A percentile compares a stretch with the other conserved stretches of the same genome.
These are phyloP conservation scores for Penicillium fuscoglaucum DNA, from an alignment of 2,329 filamentous ascomycete genomes.

Conservation along the genomic window DNA sequence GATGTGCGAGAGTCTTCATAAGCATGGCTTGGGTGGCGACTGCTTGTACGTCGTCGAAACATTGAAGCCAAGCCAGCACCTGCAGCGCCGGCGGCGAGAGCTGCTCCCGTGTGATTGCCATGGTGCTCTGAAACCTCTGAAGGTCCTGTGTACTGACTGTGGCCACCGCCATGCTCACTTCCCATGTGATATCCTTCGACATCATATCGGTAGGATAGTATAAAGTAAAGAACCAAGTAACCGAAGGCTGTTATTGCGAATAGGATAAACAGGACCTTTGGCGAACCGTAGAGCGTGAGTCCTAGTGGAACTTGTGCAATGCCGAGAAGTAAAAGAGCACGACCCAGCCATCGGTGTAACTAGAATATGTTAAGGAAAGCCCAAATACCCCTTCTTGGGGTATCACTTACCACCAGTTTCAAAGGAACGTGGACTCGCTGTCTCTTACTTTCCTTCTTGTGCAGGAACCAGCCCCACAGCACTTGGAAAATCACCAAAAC, in stretches of 20 bases:
- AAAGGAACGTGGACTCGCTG: slow-evolving; percentile 57
- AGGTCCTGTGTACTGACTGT: slow-evolving; percentile 56
- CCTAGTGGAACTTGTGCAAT: slow-evolving; percentile 86
- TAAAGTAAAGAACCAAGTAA: slow-evolving; percentile 73
- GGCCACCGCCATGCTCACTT: slow-evolving; percentile 59
- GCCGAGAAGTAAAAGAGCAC: slow-evolving; percentile 74
- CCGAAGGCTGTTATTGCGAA: slow-evolving; percentile 76
- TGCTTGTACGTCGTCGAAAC: slow-evolving; percentile 42
- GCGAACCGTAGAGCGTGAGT: slow-evolving; percentile 87
- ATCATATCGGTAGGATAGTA: slow-evolving; percentile 70
- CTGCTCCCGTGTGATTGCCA: slow-evolving; percentile 52
- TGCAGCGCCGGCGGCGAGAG: slow-evolving; percentile 49
- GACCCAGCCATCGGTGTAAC: slow-evolving; percentile 86
- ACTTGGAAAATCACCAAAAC: slow-evolving; percentile 60
- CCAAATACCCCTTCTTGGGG: not conserved
- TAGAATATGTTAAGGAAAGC: slow-evolving; percentile 50
- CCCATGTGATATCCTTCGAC: slow-evolving; percentile 49
- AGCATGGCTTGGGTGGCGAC: slow-evolving; percentile 46
- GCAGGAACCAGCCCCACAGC: slow-evolving; percentile 59
- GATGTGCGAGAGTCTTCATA: slow-evolving; percentile 55
- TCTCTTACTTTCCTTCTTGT: slow-evolving; percentile 54
- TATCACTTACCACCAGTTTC: slow-evolving; percentile 53
- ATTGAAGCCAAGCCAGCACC: slow-evolving; percentile 60
- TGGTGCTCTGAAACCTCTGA: slow-evolving; percentile 52
- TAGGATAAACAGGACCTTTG: slow-evolving; percentile 78